Percentiles rank a stretch among this genome's conserved stretches.
Conservation (phyloP, 1,139 yeast genomes). For the Yamadazyma aaseri region DNA sequence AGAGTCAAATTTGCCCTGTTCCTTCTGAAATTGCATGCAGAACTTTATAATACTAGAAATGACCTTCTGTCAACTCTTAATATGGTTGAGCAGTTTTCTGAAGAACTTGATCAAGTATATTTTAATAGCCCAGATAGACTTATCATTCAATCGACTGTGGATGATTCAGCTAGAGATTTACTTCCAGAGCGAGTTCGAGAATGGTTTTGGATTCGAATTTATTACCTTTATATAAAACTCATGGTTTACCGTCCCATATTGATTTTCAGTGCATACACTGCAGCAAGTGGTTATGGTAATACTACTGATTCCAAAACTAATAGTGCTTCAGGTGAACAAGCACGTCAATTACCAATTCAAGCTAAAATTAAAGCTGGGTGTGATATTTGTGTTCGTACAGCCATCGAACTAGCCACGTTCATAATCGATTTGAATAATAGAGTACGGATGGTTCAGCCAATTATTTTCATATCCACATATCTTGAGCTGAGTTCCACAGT, state of each 20-base stretch:
- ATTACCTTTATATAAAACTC: conserved; percentile 12
- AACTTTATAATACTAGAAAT: conserved; percentile 11
- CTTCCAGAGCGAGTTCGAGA: conserved; percentile 8
- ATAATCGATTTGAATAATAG: conserved; percentile 12
- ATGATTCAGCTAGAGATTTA: conserved; percentile 5
- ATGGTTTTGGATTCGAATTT: conserved; percentile 16
- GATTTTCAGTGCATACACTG: conserved; percentile 9
- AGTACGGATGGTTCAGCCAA: conserved; percentile 13
- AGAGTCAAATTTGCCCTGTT: conserved; percentile 10
- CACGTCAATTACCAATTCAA: conserved; percentile 2
- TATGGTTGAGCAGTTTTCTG: conserved; percentile 12
- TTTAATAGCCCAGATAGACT: conserved; percentile 7
- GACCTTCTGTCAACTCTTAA: conserved; percentile 12
- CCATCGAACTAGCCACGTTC: conserved; percentile 12
- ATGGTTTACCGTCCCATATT: conserved; percentile 13
- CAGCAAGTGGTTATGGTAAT: neutral
- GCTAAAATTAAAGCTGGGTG: conserved; percentile 11
- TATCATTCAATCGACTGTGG: conserved; percentile 7
- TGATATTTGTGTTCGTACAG: conserved; percentile 12
- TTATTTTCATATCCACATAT: conserved; percentile 13
- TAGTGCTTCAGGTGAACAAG: neutral
- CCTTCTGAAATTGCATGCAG: conserved; percentile 11
- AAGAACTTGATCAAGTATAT: conserved; percentile 11
- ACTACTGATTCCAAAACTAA: neutral
- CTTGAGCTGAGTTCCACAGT: conserved; percentile 15